phyloP scores from a whole-genome alignment of 2,329 filamentous ascomycete species.

The Colletotrichum ledebouriae region DNA sequence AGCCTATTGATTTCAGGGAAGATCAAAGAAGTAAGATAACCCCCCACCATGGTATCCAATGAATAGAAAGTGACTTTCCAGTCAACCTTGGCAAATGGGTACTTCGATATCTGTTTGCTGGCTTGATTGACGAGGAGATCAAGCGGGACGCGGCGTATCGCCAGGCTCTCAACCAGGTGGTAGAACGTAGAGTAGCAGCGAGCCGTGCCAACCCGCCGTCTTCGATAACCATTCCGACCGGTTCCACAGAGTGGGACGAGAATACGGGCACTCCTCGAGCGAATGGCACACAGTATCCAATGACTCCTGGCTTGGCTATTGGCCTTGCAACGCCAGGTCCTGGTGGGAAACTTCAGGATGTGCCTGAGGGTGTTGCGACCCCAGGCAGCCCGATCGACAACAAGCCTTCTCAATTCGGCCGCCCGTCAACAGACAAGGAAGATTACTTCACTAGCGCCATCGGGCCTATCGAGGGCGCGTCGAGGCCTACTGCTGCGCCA shows the following conservation, averaged over 20 bases:
- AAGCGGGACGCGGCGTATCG: conserved; percentile 82
- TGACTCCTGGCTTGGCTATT: conserved; percentile 83
- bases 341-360: conserved; percentile 58
- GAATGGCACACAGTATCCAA: conserved; percentile 71
- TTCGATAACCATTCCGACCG: conserved; percentile 65
- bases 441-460: conserved; percentile 84
- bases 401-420: conserved; percentile 67
- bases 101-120: conserved; percentile 89
- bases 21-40: conserved; percentile 85
- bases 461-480: conserved; percentile 60
- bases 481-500: conserved; percentile 63
- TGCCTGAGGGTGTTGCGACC: conserved; percentile 61
- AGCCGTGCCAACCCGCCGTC: conserved; percentile 70
- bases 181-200: conserved; percentile 70
- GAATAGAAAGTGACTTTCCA: conserved; percentile 51
- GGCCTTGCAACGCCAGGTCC: conserved; percentile 77
- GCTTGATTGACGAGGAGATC: conserved; percentile 91
- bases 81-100: conserved; percentile 98
- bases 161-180: conserved; percentile 73
- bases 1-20: conserved; percentile 85
- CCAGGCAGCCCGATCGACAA: conserved; percentile 66
- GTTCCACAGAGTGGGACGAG: conserved; percentile 54
- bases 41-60: not conserved
- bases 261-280: conserved; percentile 66
- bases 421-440: conserved; percentile 72